Evolutionary conservation across 768 basidiomycete species (phyloP), one percentile per base, ranked within the genome.

Genomic region (Amanita subjunquillea): DNA sequence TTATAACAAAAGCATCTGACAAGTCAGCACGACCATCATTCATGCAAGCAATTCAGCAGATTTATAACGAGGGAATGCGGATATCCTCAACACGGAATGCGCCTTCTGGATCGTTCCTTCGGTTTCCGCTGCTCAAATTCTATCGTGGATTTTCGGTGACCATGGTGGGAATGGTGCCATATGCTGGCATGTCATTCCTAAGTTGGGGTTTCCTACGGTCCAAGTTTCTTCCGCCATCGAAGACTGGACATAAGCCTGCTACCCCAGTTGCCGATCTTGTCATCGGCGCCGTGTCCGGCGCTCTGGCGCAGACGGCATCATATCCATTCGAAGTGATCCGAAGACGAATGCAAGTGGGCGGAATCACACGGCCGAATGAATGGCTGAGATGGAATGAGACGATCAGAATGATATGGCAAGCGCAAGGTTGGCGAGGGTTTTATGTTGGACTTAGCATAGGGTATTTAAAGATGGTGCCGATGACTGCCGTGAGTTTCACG

Each of bases 101-200:
- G 48, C 42, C 63, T 46, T 59, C 57, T 58, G 60, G 65, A 32
- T 64, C 68, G 51, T 76, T 93, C 59, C 69, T 77, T 41, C 77
- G 77, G 10, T 80, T 87, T 60, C 87, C 88, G 13, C 63, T 91
- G 49, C 76, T 93, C 51, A 90, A 94, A 61, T 92, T 98, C 69
- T 99, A 98, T 64, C 88, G 96, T 20, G 95, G 96, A n/a, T 97
- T 98, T 69, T 83, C 84, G 6, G 91, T 96, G 27, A 93, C 93
- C 20, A 67, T 98, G 37, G 66, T 80, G 10, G 95, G 96, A 42
- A 98, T 97, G 78, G 73, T 98, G 30, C 95, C 95, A 4, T 97
- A 98, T 60, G 91, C 93, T 3, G 95, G 95, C 17, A 89, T 91
- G 2, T 91, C 90, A 10, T 98, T 98, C 73, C 77, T 97, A 43